Percentiles rank a stretch among this genome's conserved stretches.
These are phyloP conservation scores for Saccharomyces pastorianus DNA, from an alignment of 1,139 yeast species.

Conservation along the genomic window DNA sequence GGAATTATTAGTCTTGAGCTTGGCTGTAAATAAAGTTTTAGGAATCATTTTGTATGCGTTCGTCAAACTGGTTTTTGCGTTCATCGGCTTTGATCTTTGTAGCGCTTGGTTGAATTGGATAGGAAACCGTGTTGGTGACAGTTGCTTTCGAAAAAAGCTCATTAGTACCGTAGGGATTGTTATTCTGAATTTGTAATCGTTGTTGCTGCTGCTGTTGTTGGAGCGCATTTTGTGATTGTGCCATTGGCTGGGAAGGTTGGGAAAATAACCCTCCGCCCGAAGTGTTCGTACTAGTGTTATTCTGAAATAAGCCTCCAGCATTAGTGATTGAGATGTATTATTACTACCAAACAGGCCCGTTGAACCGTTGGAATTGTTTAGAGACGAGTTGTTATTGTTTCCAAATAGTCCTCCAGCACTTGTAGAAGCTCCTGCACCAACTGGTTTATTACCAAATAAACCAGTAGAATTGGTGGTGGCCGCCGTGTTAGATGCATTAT, in stretches of 20 bases:
- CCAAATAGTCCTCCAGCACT: constrained; percentile 28
- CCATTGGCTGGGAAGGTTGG: constrained; percentile 10
- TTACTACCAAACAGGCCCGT: constrained; percentile 7
- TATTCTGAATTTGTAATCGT: constrained; percentile 19
- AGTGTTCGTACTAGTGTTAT: constrained; percentile 4
- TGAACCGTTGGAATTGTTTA: neutral
- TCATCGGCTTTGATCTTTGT: constrained; percentile 40
- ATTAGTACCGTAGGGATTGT: constrained; percentile 67
- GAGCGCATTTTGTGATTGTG: constrained; percentile 8
- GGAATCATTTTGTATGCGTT: constrained; percentile 46
- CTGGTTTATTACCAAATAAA: constrained; percentile 28
- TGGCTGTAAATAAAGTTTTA: constrained; percentile 22
- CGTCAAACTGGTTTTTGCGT: constrained; percentile 47
- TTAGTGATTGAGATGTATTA: neutral
- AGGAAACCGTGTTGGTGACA: constrained; percentile 24
- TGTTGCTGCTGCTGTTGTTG: constrained; percentile 12
- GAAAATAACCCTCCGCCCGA: constrained; percentile 13
- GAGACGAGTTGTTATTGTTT: constrained; percentile 6
- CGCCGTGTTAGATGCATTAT: constrained; percentile 7
- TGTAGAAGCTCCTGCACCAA: constrained; percentile 10
- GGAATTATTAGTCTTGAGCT: neutral
- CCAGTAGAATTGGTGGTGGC: constrained; percentile 23
- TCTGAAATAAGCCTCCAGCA: constrained; percentile 9
- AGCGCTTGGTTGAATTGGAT: constrained; percentile 42
- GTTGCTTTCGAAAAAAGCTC: constrained; percentile 44